These are phyloP conservation scores for Fusarium sambucinum DNA, from an alignment of 2,329 filamentous ascomycete species.

Conservation along the genomic window DNA sequence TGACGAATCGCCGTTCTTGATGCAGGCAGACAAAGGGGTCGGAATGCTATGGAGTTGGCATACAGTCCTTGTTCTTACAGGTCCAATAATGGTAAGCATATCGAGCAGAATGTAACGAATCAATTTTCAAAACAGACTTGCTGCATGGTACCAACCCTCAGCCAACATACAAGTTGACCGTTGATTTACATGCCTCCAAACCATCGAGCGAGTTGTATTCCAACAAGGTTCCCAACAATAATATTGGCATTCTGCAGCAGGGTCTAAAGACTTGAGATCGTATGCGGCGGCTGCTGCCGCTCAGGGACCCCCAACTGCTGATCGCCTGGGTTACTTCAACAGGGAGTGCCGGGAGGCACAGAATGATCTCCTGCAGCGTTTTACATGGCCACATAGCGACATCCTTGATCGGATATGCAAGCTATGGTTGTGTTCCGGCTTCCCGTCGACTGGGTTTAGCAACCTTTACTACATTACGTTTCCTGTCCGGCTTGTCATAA, in stretches of 20 bases:
- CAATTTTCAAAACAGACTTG: conserved; percentile 6
- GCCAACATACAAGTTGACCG: neutral
- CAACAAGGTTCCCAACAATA: neutral
- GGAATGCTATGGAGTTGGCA: conserved; percentile 6
- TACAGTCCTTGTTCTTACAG: conserved; percentile 12
- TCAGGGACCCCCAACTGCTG: conserved; percentile 39
- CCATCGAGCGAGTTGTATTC: conserved; percentile 11
- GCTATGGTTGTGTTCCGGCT: conserved; percentile 18
- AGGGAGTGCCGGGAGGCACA: conserved; percentile 38
- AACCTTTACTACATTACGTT: conserved; percentile 1
- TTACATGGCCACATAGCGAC: conserved; percentile 8
- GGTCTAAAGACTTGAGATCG: conserved; percentile 30
- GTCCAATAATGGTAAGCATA: conserved; percentile 13
- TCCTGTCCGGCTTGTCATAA: neutral
- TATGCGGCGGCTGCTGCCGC: conserved; percentile 41
- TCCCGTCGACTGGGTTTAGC: conserved; percentile 22
- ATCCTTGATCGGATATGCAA: conserved; percentile 33
- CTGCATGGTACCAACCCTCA: conserved; percentile 14
- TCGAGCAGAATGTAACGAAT: conserved; percentile 12
- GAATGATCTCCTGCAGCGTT: conserved; percentile 42
- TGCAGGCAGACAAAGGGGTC: conserved; percentile 14
- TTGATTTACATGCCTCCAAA: neutral
- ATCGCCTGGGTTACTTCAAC: conserved; percentile 25
- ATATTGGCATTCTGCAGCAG: conserved; percentile 11
- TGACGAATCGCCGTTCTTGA: conserved; percentile 31